These are phyloP conservation scores for Mycothermus thermophilus DNA, from an alignment of 495 filamentous ascomycete genomes.

Conservation along the genomic window DNA sequence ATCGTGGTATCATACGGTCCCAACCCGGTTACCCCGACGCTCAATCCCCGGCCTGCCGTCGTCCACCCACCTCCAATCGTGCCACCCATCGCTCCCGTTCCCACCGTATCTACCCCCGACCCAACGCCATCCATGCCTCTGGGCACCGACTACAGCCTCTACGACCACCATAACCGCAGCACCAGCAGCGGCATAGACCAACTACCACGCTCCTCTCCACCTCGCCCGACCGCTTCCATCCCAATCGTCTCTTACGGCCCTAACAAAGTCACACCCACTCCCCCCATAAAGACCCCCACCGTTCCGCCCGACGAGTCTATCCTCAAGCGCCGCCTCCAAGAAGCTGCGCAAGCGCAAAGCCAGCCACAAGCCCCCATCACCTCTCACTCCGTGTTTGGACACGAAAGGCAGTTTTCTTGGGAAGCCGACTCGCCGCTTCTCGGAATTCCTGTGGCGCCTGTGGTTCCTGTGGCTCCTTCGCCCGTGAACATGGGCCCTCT, in stretches of 20 bases:
- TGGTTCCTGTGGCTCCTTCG: background rate
- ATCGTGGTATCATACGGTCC: slow-evolving; percentile 20
- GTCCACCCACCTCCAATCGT: too few species aligned
- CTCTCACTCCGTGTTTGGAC: background rate
- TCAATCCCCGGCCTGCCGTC: slow-evolving; percentile 13
- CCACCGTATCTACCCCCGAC: too few species aligned
- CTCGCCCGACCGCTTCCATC: slow-evolving; percentile 6
- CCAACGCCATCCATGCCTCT: too few species aligned
- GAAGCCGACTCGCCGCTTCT: slow-evolving; percentile 10
- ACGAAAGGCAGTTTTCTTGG: slow-evolving; percentile 13
- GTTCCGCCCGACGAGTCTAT: slow-evolving; percentile 18
- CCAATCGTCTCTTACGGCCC: slow-evolving; percentile 22
- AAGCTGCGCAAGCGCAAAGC: background rate
- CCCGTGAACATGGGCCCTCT: slow-evolving; percentile 12
- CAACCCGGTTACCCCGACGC: slow-evolving; percentile 22
- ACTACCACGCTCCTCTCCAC: slow-evolving; percentile 6
- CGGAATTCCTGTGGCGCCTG: background rate
- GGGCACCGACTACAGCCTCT: slow-evolving; percentile 11
- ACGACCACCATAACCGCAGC: slow-evolving; percentile 5
- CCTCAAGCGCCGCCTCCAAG: slow-evolving; percentile 7
- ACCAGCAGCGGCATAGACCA: slow-evolving; percentile 1
- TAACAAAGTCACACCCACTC: slow-evolving; percentile 21
- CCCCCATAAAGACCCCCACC: slow-evolving; percentile 14
- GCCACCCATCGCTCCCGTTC: too few species aligned
- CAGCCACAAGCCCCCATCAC: slow-evolving; percentile 2